Evolutionary conservation across 106 monocot species (phyloP).

Genomic region (Allium fistulosum): DNA sequence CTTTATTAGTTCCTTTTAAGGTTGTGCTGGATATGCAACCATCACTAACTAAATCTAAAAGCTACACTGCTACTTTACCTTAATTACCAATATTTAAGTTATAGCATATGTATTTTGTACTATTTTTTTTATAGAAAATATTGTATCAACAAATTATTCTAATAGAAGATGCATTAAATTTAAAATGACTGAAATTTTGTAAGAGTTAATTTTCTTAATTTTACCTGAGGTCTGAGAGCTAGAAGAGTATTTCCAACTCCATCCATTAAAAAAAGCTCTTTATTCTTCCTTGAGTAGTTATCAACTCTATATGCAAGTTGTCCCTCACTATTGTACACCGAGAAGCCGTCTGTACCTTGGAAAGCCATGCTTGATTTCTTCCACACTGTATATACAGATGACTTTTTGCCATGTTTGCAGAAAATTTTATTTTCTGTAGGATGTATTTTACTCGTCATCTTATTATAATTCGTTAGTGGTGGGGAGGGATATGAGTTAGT

Average conservation of each 20-base stretch:
- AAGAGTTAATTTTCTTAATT: too few species aligned
- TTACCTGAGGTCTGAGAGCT: conserved; percentile 56
- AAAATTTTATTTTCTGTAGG: neutral
- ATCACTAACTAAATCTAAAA: too few species aligned
- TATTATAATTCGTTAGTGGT: neutral
- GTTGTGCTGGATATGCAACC: too few species aligned
- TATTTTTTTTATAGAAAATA: too few species aligned
- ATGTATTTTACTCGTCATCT: conserved; percentile 3
- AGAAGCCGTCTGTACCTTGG: conserved; percentile 88
- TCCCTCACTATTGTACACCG: conserved; percentile 51
- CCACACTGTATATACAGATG: conserved; percentile 64
- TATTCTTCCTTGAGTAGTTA: conserved; percentile 76
- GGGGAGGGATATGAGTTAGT: neutral
- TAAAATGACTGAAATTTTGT: too few species aligned
- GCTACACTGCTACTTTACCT: too few species aligned
- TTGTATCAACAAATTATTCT: too few species aligned
- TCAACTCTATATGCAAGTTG: conserved; percentile 67
- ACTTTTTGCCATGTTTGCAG: neutral
- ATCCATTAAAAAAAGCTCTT: conserved; percentile 69
- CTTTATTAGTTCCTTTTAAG: too few species aligned
- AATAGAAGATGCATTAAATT: too few species aligned
- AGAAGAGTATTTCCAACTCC: conserved; percentile 45
- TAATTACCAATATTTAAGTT: too few species aligned
- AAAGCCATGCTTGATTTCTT: conserved; percentile 92
- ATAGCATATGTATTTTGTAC: too few species aligned